A percentile compares a stretch with the other conserved stretches of the same genome.
These are phyloP conservation scores for Anthracocystis panici-leucophaei DNA, from an alignment of 1,284 basidiomycete genomes.

Conservation along the genomic window DNA sequence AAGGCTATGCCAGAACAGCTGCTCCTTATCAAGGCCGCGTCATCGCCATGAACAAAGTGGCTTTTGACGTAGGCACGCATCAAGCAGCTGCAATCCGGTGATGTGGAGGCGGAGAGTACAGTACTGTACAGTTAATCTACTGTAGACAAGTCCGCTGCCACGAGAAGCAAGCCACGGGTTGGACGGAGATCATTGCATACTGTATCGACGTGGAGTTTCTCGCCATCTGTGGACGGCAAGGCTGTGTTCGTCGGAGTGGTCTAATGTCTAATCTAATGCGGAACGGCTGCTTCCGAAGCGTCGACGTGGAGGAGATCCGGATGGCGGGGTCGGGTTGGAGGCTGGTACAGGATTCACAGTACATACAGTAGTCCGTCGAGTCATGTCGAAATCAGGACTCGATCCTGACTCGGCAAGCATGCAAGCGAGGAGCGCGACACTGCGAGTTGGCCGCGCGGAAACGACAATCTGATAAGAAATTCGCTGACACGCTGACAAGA, in stretches of 20 bases:
- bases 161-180: constrained; percentile 2
- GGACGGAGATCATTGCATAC: background rate
- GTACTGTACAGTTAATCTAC: too few relatives aligned
- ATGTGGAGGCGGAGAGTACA: constrained; percentile 2
- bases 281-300: constrained; percentile 9
- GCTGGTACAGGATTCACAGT: background rate
- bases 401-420: constrained; percentile 10
- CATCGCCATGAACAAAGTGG: background rate
- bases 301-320: constrained; percentile 3
- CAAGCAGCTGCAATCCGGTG: background rate
- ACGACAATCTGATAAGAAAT: constrained; percentile 15
- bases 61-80: too few relatives aligned
- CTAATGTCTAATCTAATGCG: background rate
- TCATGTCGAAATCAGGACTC: constrained; percentile 3
- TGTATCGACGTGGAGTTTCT: background rate
- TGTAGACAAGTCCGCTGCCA: too few relatives aligned
- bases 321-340: constrained; percentile 8
- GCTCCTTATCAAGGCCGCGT: constrained; percentile 10
- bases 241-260: constrained; percentile 4
- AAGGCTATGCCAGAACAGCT: background rate
- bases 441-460: background rate
- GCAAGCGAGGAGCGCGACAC: constrained; percentile 13
- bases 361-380: constrained; percentile 8
- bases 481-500: background rate
- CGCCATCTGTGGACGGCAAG: background rate